phyloP scores from a whole-genome alignment of 2,329 filamentous ascomycete species.

The Arthrobotrys entomopaga region DNA sequence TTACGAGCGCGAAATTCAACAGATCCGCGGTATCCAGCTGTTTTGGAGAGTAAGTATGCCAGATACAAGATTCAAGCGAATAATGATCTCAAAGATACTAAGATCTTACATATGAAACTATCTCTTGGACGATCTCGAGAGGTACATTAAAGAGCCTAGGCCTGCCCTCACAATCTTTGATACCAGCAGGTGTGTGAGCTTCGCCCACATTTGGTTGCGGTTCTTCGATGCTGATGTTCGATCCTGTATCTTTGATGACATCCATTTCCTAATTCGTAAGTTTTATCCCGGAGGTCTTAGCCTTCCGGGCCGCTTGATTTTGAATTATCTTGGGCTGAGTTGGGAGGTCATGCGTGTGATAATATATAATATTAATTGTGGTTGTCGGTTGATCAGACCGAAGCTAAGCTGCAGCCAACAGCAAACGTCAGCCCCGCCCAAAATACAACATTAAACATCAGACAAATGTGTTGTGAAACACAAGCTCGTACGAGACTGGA shows the following conservation, averaged over 20 bases:
- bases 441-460: background rate
- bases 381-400: too few relatives aligned
- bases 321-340: too few relatives aligned
- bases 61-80: too few relatives aligned
- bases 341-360: too few relatives aligned
- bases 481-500: too few relatives aligned
- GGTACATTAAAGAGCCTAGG: slow-evolving; percentile 8
- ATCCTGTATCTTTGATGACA: background rate
- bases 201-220: too few relatives aligned
- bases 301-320: background rate
- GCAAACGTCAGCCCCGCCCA: background rate
- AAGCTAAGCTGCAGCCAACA: slow-evolving; percentile 1
- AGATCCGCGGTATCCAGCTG: slow-evolving; percentile 10
- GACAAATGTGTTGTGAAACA: background rate
- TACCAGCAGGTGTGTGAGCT: too few relatives aligned
- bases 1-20: background rate
- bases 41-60: background rate
- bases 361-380: too few relatives aligned
- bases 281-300: background rate
- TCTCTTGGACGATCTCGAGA: slow-evolving; percentile 18
- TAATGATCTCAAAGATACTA: background rate
- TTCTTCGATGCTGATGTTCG: background rate
- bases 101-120: slow-evolving; percentile 18
- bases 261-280: background rate
- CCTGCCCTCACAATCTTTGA: background rate